Base-by-base conservation (phyloP, 768 basidiomycete species). In the Suillus ampliporus region DNA sequence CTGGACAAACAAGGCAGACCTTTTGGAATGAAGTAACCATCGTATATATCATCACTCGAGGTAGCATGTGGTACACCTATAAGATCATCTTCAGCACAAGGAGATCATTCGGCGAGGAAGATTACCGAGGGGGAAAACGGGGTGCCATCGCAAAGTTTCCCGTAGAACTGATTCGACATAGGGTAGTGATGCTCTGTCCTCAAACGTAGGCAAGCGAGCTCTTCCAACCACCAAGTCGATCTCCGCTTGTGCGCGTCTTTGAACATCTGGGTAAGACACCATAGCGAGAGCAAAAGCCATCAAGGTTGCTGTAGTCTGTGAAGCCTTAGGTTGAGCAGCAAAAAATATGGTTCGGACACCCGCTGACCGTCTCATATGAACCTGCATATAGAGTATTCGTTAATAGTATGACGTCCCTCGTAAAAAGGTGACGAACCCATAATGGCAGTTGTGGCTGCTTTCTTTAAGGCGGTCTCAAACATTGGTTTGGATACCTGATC, bases 41-140 rank as follows among this genome's bases (percentile, higher is more conserved):
- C 69, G 58, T 80, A 82, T 8, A 70, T 63, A 61, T 82, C 81
- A 53, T 82, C 80, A 4, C 31, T 40, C 43, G 37, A 41, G 21
- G 57, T 58, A 19, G 57, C 57, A 58, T 58, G 57, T 5, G 57
- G 19, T 2, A 58, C n/a, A n/a, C n/a, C 41, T 43, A 19, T 19
- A 19, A 43, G 19, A 19, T 43, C 17, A 19, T 40, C 38, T 40
- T 40, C 17, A 43, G 41, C 19, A 19, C 8, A 6, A 8, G 7
- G 15, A 43, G 8, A 43, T 17, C 17, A 43, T 17, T 17, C 41
- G 19, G 41, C 8, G 41, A 43, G 7, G 17, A 17, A 43, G 4
- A 17, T 43, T 8, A 43, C 41, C 41, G 21, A 35, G 53, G 53
- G 38, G 53, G 19, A 5, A 15, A 31, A 31, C 37, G 31, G 38